Evolutionary conservation across 2,329 filamentous ascomycete genomes (phyloP).

Genomic region (Colletotrichum sp.): DNA sequence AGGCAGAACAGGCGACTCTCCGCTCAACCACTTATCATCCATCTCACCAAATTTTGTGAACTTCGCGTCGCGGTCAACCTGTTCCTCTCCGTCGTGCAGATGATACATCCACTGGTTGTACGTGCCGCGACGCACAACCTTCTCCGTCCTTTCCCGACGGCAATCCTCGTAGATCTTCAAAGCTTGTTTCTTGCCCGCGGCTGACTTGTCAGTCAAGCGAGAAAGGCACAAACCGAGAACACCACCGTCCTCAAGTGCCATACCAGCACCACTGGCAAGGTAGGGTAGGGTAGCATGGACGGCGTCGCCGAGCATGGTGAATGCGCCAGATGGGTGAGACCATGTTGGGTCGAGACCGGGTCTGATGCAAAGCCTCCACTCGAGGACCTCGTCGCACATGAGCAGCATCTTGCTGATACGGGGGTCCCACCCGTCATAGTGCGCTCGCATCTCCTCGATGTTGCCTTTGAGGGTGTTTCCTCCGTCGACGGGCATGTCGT

Average conservation of each 20-base stretch:
- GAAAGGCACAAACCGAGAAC: slow-evolving; percentile 61
- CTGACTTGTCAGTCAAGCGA: slow-evolving; percentile 44
- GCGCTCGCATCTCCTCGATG: slow-evolving; percentile 50
- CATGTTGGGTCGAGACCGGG: slow-evolving; percentile 55
- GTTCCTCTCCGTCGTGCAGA: slow-evolving; percentile 62
- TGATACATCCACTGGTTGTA: slow-evolving; percentile 68
- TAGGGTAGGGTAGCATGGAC: slow-evolving; percentile 71
- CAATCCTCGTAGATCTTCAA: slow-evolving; percentile 61
- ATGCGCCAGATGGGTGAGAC: slow-evolving; percentile 60
- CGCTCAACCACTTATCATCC: slow-evolving; percentile 34
- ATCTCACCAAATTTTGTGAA: slow-evolving; percentile 34
- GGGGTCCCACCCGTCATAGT: slow-evolving; percentile 64
- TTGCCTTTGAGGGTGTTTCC: slow-evolving; percentile 46
- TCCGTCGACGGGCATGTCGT: slow-evolving; percentile 40
- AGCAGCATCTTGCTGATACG: slow-evolving; percentile 59
- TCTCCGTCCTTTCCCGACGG: slow-evolving; percentile 62
- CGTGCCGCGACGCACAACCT: slow-evolving; percentile 65
- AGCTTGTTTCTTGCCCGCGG: slow-evolving; percentile 35
- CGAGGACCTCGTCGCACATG: slow-evolving; percentile 62
- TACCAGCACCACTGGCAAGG: slow-evolving; percentile 59
- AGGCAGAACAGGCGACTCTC: slow-evolving; percentile 25
- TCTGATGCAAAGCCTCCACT: slow-evolving; percentile 66
- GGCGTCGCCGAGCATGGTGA: slow-evolving; percentile 67
- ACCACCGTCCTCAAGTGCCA: slow-evolving; percentile 66
- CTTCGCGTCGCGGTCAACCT: slow-evolving; percentile 53